Conservation (phyloP, 75 land plant genomes). For the Chamaecyparis obtusa region DNA sequence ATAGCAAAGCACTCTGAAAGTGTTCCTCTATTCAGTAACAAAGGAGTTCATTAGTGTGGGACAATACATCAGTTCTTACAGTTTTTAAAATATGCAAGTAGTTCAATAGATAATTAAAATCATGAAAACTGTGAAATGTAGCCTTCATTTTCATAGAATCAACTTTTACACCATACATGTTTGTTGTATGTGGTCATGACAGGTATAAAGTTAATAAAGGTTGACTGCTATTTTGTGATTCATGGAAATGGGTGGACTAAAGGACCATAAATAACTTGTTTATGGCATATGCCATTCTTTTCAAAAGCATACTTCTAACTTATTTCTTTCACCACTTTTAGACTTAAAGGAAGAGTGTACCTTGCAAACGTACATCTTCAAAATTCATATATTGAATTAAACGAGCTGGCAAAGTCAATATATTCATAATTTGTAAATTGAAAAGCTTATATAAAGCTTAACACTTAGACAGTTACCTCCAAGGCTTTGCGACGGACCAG, state of each 20-base stretch:
- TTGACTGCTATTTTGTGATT: background rate
- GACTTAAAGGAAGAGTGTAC: background rate
- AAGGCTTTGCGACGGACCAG: slow-evolving; percentile 89
- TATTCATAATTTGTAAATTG: background rate
- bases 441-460: background rate
- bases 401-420: background rate
- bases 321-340: background rate
- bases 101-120: background rate
- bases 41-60: background rate
- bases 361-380: background rate
- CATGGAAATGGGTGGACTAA: background rate
- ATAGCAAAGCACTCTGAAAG: background rate
- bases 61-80: background rate
- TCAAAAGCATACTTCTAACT: background rate
- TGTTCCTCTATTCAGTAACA: background rate
- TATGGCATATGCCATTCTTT: background rate
- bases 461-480: slow-evolving; percentile 47
- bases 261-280: background rate
- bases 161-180: background rate
- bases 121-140: background rate
- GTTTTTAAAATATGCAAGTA: background rate
- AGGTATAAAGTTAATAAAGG: background rate
- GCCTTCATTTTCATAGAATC: background rate
- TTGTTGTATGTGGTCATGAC: background rate
- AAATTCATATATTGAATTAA: background rate